Percentiles rank a stretch among this genome's conserved stretches.
Conservation (phyloP, 1,139 yeast genomes). For the Candida sanyaensis region DNA sequence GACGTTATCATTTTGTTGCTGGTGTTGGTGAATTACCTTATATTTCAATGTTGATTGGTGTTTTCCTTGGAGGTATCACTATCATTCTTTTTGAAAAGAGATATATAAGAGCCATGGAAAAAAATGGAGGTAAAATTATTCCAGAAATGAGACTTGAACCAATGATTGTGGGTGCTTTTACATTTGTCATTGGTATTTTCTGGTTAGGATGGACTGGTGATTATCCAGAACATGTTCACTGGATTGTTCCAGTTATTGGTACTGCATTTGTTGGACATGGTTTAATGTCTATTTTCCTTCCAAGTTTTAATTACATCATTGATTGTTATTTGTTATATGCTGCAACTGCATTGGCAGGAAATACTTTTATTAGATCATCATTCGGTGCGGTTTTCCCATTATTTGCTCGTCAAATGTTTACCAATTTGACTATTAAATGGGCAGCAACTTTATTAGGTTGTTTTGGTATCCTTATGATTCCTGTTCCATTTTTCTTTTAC, state of each 20-base stretch:
- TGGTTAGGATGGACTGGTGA: slow-evolving; percentile 90
- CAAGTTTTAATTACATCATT: slow-evolving; percentile 77
- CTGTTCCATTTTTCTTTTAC: slow-evolving; percentile 76
- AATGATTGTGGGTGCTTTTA: slow-evolving; percentile 67
- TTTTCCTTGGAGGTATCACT: slow-evolving; percentile 54
- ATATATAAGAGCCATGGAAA: slow-evolving; percentile 25
- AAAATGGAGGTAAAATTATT: slow-evolving; percentile 58
- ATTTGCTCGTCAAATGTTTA: slow-evolving; percentile 67
- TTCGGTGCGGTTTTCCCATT: slow-evolving; percentile 56
- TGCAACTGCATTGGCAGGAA: slow-evolving; percentile 90
- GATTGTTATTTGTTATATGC: slow-evolving; percentile 80
- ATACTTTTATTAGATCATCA: slow-evolving; percentile 70
- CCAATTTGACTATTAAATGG: slow-evolving; percentile 75
- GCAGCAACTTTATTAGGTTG: slow-evolving; percentile 79
- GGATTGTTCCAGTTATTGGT: slow-evolving; percentile 84
- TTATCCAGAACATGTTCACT: slow-evolving; percentile 65
- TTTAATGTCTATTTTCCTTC: slow-evolving; percentile 70
- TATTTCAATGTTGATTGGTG: slow-evolving; percentile 61
- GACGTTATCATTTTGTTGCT: slow-evolving; percentile 52
- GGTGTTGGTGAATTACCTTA: slow-evolving; percentile 68
- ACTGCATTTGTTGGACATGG: slow-evolving; percentile 77
- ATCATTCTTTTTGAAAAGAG: slow-evolving; percentile 31
- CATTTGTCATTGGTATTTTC: slow-evolving; percentile 75
- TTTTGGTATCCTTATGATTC: slow-evolving; percentile 59
- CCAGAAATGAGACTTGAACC: slow-evolving; percentile 83